A percentile compares a stretch with the other conserved stretches of the same genome.
Conservation (phyloP, 805 yeast genomes). For the Saccharomycopsis schoenii region DNA sequence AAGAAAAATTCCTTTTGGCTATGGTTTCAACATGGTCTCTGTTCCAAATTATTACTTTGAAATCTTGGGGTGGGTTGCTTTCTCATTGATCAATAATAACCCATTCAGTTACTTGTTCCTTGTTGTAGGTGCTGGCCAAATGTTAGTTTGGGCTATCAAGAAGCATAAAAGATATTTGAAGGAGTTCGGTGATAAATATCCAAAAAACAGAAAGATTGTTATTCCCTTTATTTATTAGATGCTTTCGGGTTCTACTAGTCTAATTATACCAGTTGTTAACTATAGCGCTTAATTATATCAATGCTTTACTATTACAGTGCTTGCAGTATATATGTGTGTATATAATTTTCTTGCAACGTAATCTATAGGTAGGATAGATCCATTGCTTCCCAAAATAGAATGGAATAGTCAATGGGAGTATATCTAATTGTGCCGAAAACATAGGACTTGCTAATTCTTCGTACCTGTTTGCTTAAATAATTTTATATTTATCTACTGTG, state of each 20-base stretch:
- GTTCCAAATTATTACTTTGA: constrained; percentile 95
- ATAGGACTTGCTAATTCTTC: too few relatives aligned
- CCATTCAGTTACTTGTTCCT: constrained; percentile 67
- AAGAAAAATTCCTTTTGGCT: constrained; percentile 71
- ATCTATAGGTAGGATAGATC: too few relatives aligned
- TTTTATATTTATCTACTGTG: too few relatives aligned
- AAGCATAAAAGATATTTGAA: constrained; percentile 62
- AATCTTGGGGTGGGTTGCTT: constrained; percentile 60
- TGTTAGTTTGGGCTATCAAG: constrained; percentile 87
- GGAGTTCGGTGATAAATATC: constrained; percentile 71
- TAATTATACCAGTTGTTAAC: too few relatives aligned
- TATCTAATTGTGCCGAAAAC: too few relatives aligned
- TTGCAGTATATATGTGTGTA: too few relatives aligned
- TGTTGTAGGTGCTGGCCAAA: constrained; percentile 63
- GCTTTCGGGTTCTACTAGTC: too few relatives aligned
- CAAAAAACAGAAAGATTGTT: constrained; percentile 65
- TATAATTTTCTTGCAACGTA: too few relatives aligned
- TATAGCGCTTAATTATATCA: constrained; percentile 6
- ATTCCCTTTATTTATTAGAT: constrained; percentile 68
- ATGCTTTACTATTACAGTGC: not conserved
- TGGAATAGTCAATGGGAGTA: too few relatives aligned
- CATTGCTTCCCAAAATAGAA: too few relatives aligned
- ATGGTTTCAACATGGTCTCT: constrained; percentile 71
- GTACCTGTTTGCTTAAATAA: too few relatives aligned
- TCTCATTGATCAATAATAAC: constrained; percentile 65